phyloP scores from a whole-genome alignment of 441 rosid species.

The Syzygium malaccense region DNA sequence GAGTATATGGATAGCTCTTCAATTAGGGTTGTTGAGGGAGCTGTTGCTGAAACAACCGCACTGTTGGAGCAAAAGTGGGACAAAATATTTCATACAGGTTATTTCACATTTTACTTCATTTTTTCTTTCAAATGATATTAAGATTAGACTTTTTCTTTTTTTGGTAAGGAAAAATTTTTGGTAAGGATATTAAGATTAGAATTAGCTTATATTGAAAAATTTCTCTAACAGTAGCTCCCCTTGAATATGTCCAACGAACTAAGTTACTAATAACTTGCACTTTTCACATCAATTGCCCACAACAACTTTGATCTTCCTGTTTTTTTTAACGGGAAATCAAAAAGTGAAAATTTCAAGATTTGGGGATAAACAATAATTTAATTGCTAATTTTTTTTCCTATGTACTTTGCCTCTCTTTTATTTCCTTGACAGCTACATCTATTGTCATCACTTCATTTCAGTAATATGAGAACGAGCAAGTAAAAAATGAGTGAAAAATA shows the following conservation, averaged over 20 bases:
- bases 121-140: neutral
- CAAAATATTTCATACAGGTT: conserved; percentile 75
- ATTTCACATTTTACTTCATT: neutral
- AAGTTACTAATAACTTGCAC: neutral
- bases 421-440: neutral
- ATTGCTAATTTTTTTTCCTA: neutral
- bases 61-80: conserved; percentile 81
- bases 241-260: neutral
- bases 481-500: neutral
- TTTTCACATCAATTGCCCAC: neutral
- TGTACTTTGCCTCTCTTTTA: neutral
- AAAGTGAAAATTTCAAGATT: neutral
- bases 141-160: too few species aligned
- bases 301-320: neutral
- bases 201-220: neutral
- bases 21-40: conserved; percentile 64
- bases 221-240: neutral
- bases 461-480: neutral
- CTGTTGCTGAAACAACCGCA: conserved; percentile 51
- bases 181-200: too few species aligned
- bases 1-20: conserved; percentile 49
- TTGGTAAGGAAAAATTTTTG: too few species aligned
- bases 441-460: neutral
- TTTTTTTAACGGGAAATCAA: neutral
- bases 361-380: neutral